phyloP scores from a whole-genome alignment of 148 eudicot genomes.

The Nyssa sinensis region DNA sequence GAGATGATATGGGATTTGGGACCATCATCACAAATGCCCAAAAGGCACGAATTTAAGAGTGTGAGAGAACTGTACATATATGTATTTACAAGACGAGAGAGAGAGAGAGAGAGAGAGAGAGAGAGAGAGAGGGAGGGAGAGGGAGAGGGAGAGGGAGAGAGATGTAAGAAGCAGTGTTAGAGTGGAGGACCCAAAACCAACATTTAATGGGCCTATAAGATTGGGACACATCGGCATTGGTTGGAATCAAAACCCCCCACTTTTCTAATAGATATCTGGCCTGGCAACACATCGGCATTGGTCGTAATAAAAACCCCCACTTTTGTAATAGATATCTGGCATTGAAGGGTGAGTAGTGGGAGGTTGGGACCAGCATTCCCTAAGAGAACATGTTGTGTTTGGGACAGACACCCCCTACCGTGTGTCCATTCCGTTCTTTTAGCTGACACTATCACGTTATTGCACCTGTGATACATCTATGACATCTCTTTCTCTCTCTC shows the following conservation, averaged over 20 bases:
- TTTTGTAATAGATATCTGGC: not conserved
- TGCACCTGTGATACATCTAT: not conserved
- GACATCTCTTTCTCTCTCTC: not conserved
- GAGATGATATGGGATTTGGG: not conserved
- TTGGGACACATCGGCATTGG: not conserved
- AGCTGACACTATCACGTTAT: slow-evolving; percentile 30
- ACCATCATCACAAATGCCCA: not conserved
- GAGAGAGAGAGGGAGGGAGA: too few relatives aligned
- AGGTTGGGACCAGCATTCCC: slow-evolving; percentile 4
- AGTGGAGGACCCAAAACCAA: not conserved
- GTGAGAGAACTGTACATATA: too few relatives aligned
- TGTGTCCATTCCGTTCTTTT: slow-evolving; percentile 25
- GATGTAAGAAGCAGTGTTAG: too few relatives aligned
- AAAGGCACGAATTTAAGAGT: not conserved
- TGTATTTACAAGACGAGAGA: too few relatives aligned
- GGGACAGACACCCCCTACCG: not conserved
- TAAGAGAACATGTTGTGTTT: not conserved
- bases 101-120: too few relatives aligned
- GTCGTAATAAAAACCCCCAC: not conserved
- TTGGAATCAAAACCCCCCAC: not conserved
- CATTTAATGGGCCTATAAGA: not conserved
- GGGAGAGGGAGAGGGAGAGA: too few relatives aligned
- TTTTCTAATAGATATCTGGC: not conserved
- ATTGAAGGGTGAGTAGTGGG: not conserved
- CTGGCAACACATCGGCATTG: not conserved